Evolutionary conservation across 2,329 filamentous ascomycete species (phyloP).

Genomic region (Sclerotinia borealis): DNA sequence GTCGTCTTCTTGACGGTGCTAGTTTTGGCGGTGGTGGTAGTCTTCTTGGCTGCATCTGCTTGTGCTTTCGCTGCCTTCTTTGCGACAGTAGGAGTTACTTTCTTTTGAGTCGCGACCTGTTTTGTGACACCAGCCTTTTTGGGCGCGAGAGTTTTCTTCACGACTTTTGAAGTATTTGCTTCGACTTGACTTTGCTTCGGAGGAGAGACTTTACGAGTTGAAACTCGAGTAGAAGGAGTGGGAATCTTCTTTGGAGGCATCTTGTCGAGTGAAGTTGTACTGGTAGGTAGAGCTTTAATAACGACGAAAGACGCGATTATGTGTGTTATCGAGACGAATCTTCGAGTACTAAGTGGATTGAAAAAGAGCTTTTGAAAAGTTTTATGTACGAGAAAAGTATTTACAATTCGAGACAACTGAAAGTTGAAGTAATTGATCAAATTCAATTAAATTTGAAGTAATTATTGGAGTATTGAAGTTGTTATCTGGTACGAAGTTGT

Average conservation of each 20-base stretch:
- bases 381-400: neutral
- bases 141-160: constrained; percentile 1
- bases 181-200: neutral
- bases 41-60: neutral
- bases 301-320: neutral
- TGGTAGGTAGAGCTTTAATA: neutral
- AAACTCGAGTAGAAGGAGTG: constrained; percentile 9
- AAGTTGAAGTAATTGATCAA: neutral
- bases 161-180: neutral
- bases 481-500: neutral
- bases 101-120: constrained; percentile 20
- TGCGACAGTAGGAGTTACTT: constrained; percentile 19
- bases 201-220: constrained; percentile 1
- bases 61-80: constrained; percentile 7
- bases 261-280: neutral
- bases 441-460: neutral
- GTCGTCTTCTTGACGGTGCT: constrained; percentile 6
- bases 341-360: neutral
- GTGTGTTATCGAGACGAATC: neutral
- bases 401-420: neutral
- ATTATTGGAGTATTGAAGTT: neutral
- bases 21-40: neutral
- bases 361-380: neutral
- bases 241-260: constrained; percentile 5
- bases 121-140: constrained; percentile 6